Percentiles rank a stretch among this genome's conserved stretches.
These are phyloP conservation scores for Pterulicium gracile DNA, from an alignment of 1,284 basidiomycete genomes.

Conservation along the genomic window DNA sequence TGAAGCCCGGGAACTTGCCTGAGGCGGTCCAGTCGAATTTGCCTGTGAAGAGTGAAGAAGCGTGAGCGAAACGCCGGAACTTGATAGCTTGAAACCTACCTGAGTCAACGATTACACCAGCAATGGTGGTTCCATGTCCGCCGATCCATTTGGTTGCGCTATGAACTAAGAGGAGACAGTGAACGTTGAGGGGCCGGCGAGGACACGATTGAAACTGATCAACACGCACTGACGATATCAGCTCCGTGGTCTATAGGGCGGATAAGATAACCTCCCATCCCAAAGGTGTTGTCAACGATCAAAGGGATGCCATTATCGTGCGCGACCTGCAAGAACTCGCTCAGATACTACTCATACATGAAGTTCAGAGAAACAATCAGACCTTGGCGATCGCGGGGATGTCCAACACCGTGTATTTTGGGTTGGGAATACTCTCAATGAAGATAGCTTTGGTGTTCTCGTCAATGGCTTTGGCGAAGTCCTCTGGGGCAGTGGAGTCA, in stretches of 20 bases:
- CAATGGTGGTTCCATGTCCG: conserved; percentile 72
- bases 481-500: conserved; percentile 45
- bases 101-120: conserved; percentile 48
- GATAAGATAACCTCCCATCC: conserved; percentile 50
- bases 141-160: conserved; percentile 75
- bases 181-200: too few relatives aligned
- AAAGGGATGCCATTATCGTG: conserved; percentile 48
- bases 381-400: conserved; percentile 68
- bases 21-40: conserved; percentile 51
- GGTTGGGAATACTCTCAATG: conserved; percentile 82
- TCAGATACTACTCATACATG: too few relatives aligned
- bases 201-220: too few relatives aligned
- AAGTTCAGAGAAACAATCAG: conserved; percentile 20
- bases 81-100: background rate
- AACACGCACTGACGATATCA: conserved; percentile 58
- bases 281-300: conserved; percentile 70
- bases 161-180: too few relatives aligned
- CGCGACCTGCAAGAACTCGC: conserved; percentile 26
- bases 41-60: conserved; percentile 17
- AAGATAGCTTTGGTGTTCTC: conserved; percentile 71
- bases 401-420: conserved; percentile 67
- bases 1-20: conserved; percentile 47
- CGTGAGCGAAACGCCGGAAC: background rate
- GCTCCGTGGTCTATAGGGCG: conserved; percentile 59
- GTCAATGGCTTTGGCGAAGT: conserved; percentile 67